Percentiles rank a stretch among this genome's conserved stretches.
Evolutionary conservation across 208 protist species (phyloP).

Genomic region (Leishmania aethiopica): DNA sequence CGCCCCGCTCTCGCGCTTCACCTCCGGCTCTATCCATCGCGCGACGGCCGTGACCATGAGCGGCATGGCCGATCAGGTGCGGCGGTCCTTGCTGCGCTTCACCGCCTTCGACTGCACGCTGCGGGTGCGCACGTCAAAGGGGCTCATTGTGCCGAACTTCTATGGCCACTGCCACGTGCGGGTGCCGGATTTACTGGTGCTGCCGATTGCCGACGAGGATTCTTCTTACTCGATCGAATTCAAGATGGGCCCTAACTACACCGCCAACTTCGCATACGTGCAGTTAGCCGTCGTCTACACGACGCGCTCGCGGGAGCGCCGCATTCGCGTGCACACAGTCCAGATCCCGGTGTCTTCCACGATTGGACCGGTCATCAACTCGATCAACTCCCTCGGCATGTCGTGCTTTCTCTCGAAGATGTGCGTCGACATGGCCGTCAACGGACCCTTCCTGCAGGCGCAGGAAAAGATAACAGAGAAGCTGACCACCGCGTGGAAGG

Average conservation of each 20-base stretch:
- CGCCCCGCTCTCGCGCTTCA: slow-evolving; percentile 79
- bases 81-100: slow-evolving; percentile 82
- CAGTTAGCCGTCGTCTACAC: slow-evolving; percentile 88
- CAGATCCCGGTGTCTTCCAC: slow-evolving; percentile 59
- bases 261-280: slow-evolving; percentile 75
- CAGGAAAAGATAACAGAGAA: slow-evolving; percentile 63
- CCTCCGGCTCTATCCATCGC: slow-evolving; percentile 74
- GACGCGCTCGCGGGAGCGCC: slow-evolving; percentile 69
- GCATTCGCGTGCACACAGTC: slow-evolving; percentile 86
- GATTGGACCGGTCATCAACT: slow-evolving; percentile 69
- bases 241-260: slow-evolving; percentile 57
- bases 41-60: slow-evolving; percentile 57
- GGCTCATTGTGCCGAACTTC: slow-evolving; percentile 84
- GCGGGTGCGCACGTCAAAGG: slow-evolving; percentile 93
- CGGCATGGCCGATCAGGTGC: slow-evolving; percentile 68
- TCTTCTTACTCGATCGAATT: slow-evolving; percentile 88
- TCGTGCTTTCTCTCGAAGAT: slow-evolving; percentile 74
- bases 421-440: slow-evolving; percentile 66
- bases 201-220: slow-evolving; percentile 93
- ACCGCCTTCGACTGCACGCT: slow-evolving; percentile 96
- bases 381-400: slow-evolving; percentile 69
- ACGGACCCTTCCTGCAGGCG: slow-evolving; percentile 58
- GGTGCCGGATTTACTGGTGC: slow-evolving; percentile 93
- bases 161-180: slow-evolving; percentile 97
- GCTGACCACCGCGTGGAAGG: slow-evolving; percentile 52